Evolutionary conservation across 306 rosid species (phyloP).

Genomic region (Inga oerstediana): DNA sequence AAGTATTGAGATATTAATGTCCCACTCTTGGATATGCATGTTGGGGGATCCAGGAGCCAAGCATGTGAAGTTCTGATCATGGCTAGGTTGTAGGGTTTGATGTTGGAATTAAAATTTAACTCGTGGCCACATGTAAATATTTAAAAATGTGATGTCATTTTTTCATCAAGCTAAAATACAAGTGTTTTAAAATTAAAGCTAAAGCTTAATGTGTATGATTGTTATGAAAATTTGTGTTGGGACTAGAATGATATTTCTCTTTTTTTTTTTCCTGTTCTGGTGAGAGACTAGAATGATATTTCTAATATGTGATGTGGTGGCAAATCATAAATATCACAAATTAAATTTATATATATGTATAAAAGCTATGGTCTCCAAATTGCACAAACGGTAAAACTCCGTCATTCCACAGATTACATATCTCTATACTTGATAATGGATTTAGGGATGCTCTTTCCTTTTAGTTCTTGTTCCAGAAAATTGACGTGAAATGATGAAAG

Average conservation of each 20-base stretch:
- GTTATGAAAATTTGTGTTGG: not conserved
- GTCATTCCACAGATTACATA: no score
- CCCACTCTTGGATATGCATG: slow-evolving; percentile 52
- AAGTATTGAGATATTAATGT: slow-evolving; percentile 32
- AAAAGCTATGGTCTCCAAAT: no score
- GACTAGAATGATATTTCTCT: not conserved
- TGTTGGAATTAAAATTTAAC: not conserved
- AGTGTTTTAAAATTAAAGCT: not conserved
- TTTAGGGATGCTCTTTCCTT: not conserved
- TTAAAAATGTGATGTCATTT: not conserved
- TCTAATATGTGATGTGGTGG: no score
- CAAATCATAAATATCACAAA: no score
- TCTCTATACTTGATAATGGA: not conserved
- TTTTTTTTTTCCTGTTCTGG: no score
- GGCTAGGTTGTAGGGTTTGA: slow-evolving; percentile 35
- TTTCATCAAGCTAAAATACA: not conserved
- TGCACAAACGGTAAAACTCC: no score
- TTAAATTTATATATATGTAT: no score
- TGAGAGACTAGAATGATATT: no score
- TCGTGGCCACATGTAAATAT: not conserved
- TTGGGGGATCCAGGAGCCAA: slow-evolving; percentile 43
- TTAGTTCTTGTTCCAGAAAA: not conserved
- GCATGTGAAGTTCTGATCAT: slow-evolving; percentile 54
- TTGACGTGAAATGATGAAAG: no score
- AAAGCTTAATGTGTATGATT: not conserved